Evolutionary conservation across 176 grass and related monocot species (phyloP).

Genomic region (Oryza meyeriana): DNA sequence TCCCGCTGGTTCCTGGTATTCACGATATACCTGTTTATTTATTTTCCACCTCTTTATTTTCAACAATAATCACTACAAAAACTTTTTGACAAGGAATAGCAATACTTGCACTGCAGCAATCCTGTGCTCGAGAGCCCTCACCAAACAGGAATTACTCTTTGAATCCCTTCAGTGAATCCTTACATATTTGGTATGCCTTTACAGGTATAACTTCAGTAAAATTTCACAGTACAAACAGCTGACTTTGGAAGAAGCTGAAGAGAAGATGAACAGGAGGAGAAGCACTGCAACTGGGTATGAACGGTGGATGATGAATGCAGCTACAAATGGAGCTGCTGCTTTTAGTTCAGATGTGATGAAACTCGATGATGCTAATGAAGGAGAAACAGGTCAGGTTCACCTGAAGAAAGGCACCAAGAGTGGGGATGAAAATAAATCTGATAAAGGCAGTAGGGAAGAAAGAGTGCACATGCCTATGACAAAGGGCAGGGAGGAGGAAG

Average conservation of each 20-base stretch:
- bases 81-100: not conserved
- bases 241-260: conserved; percentile 89
- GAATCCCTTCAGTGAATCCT: conserved; percentile 8
- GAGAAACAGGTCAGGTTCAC: conserved; percentile 24
- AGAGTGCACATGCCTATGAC: conserved; percentile 40
- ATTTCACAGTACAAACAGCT: conserved; percentile 84
- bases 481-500: conserved; percentile 47
- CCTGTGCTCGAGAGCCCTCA: not conserved
- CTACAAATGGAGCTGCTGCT: conserved; percentile 71
- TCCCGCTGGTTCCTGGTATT: conserved; percentile 79
- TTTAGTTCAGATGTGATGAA: conserved; percentile 62
- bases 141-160: not conserved
- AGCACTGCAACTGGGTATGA: conserved; percentile 70
- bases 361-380: conserved; percentile 23
- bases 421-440: conserved; percentile 52
- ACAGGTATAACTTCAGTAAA: conserved; percentile 88
- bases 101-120: conserved; percentile 7
- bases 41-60: conserved; percentile 7
- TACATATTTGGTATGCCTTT: conserved; percentile 1
- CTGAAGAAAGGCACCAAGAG: conserved; percentile 50
- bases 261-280: conserved; percentile 79
- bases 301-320: conserved; percentile 85
- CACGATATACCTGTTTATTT: conserved; percentile 13
- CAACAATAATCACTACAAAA: not conserved
- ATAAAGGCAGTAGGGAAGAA: conserved; percentile 53